Evolutionary conservation across 106 monocot species (phyloP), one percentile per base, ranked within the genome.

Genomic region (Vanilla planifolia): DNA sequence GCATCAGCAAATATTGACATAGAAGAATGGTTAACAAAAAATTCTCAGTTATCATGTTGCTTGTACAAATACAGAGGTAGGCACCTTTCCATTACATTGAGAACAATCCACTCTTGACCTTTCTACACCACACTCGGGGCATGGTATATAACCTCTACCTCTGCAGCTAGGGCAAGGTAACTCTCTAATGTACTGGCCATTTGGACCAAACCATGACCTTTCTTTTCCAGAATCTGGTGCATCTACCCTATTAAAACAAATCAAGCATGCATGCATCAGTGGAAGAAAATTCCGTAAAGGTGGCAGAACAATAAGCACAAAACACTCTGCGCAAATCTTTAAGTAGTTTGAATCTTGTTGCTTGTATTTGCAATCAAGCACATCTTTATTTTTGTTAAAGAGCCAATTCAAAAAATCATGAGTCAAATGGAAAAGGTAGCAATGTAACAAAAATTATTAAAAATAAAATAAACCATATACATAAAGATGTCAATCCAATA

Each of bases 141-240:
- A 98, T 11, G 84, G 96, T 13, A 87, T 87, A 52, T 98, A 98
- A 26, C 96, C 96, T 64, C 96, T 80, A 24, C 91, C 96, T 28
- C 96, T 71, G 59, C 96, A 96, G 53, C 78, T 84, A 41, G 96
- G 96, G 40, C 96, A 96, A 50, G 96, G 96, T 44, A 96, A 65
- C 64, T 96, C 96, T 35, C 96, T 80, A 59, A 91, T 91, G 53
- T 96, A 98, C 59, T 88, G 96, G 1, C 91, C 96, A 81, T 91
- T 91, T 47, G 88, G 87, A 71, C 91, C 87, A 73, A 98, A 87
- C 96, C 96, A 98, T n/a, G 91, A 82, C 59, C 87, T 87, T 5
- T 75, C 51, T 36, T 88, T 91, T 59, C 67, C 50, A 30, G 66
- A 7, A 37, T 29, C 59, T 25, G 71, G 72, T 59, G 35, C 24